phyloP scores from a whole-genome alignment of 106 monocot species.

The Amphibolis antarctica region DNA sequence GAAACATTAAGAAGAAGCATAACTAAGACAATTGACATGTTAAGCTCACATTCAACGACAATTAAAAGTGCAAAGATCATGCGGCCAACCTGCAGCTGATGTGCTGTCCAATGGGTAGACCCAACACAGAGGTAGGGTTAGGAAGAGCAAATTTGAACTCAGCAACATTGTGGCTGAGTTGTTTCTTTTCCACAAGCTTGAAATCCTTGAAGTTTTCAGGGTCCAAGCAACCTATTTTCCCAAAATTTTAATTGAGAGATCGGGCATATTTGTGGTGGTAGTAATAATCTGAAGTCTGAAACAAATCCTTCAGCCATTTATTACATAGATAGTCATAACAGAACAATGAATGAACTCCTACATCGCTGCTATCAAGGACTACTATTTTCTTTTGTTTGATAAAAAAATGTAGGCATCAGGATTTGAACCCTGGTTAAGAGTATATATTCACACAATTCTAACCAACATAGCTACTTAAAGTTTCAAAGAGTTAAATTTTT shows the following conservation, averaged over 20 bases:
- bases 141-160: slow-evolving; percentile 80
- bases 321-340: too few species aligned
- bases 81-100: slow-evolving; percentile 83
- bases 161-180: slow-evolving; percentile 97
- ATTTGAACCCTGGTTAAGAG: too few species aligned
- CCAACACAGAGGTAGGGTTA: slow-evolving; percentile 56
- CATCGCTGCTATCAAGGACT: too few species aligned
- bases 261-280: background rate
- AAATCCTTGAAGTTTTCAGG: slow-evolving; percentile 87
- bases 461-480: too few species aligned
- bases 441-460: too few species aligned
- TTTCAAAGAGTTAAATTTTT: too few species aligned
- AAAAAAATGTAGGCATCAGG: too few species aligned
- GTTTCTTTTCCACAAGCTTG: slow-evolving; percentile 72
- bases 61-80: background rate
- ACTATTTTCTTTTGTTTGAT: too few species aligned
- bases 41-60: background rate
- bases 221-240: slow-evolving; percentile 54
- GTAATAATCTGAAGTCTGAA: background rate
- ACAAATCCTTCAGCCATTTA: too few species aligned
- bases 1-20: background rate
- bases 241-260: background rate
- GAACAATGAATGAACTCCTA: too few species aligned
- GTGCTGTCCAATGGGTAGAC: slow-evolving; percentile 97
- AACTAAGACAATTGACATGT: background rate